These are phyloP conservation scores for Auricularia cornea DNA, from an alignment of 768 basidiomycete genomes.

Conservation along the genomic window DNA sequence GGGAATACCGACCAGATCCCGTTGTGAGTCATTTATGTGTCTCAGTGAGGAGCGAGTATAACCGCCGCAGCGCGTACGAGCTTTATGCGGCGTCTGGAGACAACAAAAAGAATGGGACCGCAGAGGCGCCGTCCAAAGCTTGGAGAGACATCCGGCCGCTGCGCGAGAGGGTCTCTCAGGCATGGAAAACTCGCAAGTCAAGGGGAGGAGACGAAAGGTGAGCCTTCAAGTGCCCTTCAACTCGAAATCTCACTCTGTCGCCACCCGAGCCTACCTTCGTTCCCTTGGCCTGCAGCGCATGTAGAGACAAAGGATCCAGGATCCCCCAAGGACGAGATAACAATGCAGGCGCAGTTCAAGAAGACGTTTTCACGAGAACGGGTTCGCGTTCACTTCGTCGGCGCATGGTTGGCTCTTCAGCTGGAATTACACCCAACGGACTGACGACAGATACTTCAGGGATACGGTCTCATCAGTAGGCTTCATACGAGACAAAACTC, in stretches of 20 bases:
- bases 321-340: too few species aligned
- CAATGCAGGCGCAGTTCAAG: conserved; percentile 20
- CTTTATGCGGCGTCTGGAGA: conserved; percentile 24
- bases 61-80: conserved; percentile 28
- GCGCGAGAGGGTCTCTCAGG: too few species aligned
- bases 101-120: conserved; percentile 7
- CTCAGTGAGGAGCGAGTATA: neutral
- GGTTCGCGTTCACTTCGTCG: conserved; percentile 36
- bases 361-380: conserved; percentile 28
- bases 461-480: neutral
- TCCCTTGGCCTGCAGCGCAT: too few species aligned
- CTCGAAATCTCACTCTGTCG: too few species aligned
- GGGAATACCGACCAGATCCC: conserved; percentile 36
- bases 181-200: too few species aligned
- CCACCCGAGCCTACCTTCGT: too few species aligned
- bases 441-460: neutral
- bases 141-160: too few species aligned
- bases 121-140: too few species aligned
- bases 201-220: too few species aligned
- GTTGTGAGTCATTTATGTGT: conserved; percentile 19
- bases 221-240: too few species aligned
- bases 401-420: conserved; percentile 29
- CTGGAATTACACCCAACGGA: too few species aligned
- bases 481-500: neutral
- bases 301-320: too few species aligned